phyloP scores from a whole-genome alignment of 495 filamentous ascomycete genomes.

The Penicillium taxi region DNA sequence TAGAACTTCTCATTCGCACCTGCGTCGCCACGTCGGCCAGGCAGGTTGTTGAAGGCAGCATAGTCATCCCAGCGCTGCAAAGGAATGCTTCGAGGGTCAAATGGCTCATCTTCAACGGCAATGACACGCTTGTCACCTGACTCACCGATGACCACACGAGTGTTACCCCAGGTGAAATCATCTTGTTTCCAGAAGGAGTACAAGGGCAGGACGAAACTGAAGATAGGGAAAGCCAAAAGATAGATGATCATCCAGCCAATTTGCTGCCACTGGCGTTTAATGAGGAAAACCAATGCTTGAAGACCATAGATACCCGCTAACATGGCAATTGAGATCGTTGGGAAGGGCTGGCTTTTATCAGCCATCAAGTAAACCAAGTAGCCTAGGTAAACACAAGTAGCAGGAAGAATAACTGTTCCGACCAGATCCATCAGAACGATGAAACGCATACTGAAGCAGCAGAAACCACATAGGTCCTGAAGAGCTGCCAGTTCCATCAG shows the following conservation, averaged over 20 bases:
- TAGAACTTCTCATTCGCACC: constrained; percentile 54
- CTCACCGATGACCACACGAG: constrained; percentile 79
- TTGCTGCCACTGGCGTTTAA: constrained; percentile 95
- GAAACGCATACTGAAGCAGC: constrained; percentile 98
- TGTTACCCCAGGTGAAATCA: constrained; percentile 59
- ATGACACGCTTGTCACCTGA: constrained; percentile 83
- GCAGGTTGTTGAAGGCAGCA: constrained; percentile 80
- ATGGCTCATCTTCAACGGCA: constrained; percentile 77
- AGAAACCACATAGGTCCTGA: constrained; percentile 94
- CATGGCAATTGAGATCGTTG: constrained; percentile 78
- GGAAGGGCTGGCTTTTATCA: constrained; percentile 65
- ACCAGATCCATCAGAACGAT: constrained; percentile 92
- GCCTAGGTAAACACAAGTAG: constrained; percentile 80
- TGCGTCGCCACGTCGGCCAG: constrained; percentile 71
- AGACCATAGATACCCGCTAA: constrained; percentile 89
- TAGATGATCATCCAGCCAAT: constrained; percentile 99
- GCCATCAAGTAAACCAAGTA: constrained; percentile 82
- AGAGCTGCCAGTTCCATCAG: constrained; percentile 79
- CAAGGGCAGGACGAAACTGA: constrained; percentile 81
- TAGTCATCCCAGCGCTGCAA: constrained; percentile 98
- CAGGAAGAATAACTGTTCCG: constrained; percentile 87
- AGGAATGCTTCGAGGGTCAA: constrained; percentile 86
- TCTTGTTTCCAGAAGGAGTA: constrained; percentile 99
- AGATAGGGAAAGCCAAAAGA: constrained; percentile 85
- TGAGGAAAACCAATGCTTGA: constrained; percentile 89